These are phyloP conservation scores for Ashbya aceris DNA, from an alignment of 1,139 yeast genomes.

Conservation along the genomic window DNA sequence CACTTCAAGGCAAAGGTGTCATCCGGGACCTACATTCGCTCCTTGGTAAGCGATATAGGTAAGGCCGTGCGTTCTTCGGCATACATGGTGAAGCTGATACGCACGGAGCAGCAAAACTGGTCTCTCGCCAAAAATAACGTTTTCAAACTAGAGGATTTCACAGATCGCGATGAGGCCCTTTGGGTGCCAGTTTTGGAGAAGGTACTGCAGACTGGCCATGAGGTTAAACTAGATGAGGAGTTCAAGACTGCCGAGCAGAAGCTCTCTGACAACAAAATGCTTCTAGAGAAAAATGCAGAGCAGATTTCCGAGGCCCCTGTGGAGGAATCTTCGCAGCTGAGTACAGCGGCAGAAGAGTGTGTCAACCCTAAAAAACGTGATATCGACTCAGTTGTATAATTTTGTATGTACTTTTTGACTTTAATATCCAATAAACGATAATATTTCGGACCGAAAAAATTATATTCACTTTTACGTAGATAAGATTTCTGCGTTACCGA, in stretches of 20 bases:
- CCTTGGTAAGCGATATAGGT: conserved; percentile 83
- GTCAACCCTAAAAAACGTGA: no score
- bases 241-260: conserved; percentile 6
- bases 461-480: no score
- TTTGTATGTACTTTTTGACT: no score
- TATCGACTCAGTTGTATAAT: no score
- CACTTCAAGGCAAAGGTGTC: conserved; percentile 75
- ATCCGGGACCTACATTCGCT: conserved; percentile 91
- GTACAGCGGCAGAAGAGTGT: no score
- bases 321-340: no score
- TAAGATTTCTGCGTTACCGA: conserved; percentile 29
- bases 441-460: not conserved
- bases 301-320: no score
- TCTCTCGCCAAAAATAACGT: conserved; percentile 55
- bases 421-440: not conserved
- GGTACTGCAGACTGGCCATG: conserved; percentile 38
- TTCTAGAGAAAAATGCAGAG: no score
- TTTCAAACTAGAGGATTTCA: conserved; percentile 57
- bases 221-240: conserved; percentile 29
- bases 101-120: conserved; percentile 80
- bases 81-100: conserved; percentile 76
- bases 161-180: conserved; percentile 38
- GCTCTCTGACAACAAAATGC: no score
- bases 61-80: conserved; percentile 73
- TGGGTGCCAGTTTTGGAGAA: conserved; percentile 60